Conservation (phyloP, 1,284 basidiomycete genomes). For the Ganoderma lucidum region DNA sequence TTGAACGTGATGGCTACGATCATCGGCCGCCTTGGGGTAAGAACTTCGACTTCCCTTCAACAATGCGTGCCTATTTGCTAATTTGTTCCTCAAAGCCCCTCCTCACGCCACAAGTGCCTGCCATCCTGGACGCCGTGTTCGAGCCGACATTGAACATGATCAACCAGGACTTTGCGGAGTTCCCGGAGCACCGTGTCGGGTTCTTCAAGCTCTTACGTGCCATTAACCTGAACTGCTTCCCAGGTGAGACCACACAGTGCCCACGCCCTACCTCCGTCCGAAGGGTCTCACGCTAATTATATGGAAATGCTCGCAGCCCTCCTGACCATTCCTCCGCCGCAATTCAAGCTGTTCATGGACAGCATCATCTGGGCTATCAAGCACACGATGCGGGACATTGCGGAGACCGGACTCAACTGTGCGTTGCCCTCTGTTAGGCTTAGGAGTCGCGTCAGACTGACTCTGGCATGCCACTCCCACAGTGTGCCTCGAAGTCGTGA, state of each 20-base stretch:
- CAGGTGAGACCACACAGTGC: conserved; percentile 59
- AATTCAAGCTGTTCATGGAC: conserved; percentile 99
- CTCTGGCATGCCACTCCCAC: conserved; percentile 12
- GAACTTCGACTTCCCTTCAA: conserved; percentile 37
- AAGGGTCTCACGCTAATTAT: conserved; percentile 21
- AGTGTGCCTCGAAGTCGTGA: conserved; percentile 96
- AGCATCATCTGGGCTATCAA: conserved; percentile 99
- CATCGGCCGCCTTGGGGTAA: conserved; percentile 84
- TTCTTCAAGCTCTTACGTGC: conserved; percentile 97
- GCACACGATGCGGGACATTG: conserved; percentile 99
- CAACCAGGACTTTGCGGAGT: conserved; percentile 98
- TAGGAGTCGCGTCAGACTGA: conserved; percentile 26
- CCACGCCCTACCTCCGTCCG: conserved; percentile 11
- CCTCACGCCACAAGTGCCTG: conserved; percentile 94
- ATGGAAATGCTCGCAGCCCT: conserved; percentile 64
- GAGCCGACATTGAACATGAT: conserved; percentile 99
- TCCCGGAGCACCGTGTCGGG: conserved; percentile 96
- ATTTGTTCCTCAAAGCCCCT: conserved; percentile 58
- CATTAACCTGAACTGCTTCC: conserved; percentile 97
- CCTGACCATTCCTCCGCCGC: conserved; percentile 85
- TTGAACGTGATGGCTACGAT: conserved; percentile 99
- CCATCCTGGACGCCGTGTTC: conserved; percentile 97
- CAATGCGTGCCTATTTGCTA: not conserved
- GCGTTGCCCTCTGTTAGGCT: conserved; percentile 43
- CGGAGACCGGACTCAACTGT: conserved; percentile 93